Evolutionary conservation across 371 early-diverging fungal species (phyloP).

Genomic region (Mycotypha africana): DNA sequence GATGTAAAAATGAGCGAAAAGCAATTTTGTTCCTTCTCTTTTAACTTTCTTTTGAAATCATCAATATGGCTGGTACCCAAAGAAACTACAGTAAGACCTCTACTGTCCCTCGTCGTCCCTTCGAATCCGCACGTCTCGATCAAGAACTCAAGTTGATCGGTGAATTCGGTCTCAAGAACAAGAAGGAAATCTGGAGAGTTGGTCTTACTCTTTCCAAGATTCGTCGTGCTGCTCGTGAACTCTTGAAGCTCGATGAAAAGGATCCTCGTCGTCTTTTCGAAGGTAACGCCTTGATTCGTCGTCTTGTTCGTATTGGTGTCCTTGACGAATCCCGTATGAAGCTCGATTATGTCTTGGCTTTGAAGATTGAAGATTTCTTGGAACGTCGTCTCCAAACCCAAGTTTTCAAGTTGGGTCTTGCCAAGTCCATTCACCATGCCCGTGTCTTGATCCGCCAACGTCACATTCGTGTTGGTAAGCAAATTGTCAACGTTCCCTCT

Average conservation of each 20-base stretch:
- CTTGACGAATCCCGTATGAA: conserved; percentile 96
- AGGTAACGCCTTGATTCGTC: conserved; percentile 98
- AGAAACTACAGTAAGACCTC: conserved; percentile 85
- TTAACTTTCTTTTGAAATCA: conserved; percentile 14
- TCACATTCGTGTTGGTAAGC: conserved; percentile 99
- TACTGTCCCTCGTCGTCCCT: conserved; percentile 99
- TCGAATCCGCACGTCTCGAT: conserved; percentile 98
- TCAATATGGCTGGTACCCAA: conserved; percentile 39
- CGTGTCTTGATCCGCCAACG: conserved; percentile 98
- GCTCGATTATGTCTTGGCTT: conserved; percentile 98
- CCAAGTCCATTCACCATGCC: conserved; percentile 99
- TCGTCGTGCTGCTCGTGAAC: conserved; percentile 99
- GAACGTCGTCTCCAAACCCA: conserved; percentile 99
- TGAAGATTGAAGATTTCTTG: conserved; percentile 98
- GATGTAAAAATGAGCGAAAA: no score
- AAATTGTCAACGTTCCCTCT: conserved; percentile 95
- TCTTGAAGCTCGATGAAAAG: conserved; percentile 97
- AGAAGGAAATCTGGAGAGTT: conserved; percentile 99
- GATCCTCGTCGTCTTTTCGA: conserved; percentile 98
- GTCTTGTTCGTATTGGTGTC: conserved; percentile 97
- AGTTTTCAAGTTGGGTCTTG: conserved; percentile 98
- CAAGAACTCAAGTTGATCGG: conserved; percentile 99
- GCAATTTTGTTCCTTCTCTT: conserved; percentile 25
- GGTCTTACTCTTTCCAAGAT: conserved; percentile 97
- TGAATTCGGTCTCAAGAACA: conserved; percentile 99